Evolutionary conservation across 2,329 filamentous ascomycete species (phyloP), one percentile per base, ranked within the genome.

Genomic region (Alternaria conjuncta): DNA sequence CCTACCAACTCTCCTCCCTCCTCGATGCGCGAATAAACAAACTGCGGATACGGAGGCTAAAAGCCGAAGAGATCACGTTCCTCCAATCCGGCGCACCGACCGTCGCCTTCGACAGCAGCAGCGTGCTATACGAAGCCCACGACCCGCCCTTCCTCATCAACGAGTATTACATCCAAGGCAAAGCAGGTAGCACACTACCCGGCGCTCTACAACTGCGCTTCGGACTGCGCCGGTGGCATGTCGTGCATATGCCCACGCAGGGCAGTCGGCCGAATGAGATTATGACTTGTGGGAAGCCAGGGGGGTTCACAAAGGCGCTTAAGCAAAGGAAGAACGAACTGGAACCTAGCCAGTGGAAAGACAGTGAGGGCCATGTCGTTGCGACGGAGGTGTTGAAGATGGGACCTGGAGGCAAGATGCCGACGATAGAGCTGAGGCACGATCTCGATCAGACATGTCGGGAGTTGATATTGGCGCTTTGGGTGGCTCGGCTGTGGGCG

Each of bases 1-100:
- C 67, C 57, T 75, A 75, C 57, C 74, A 75, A 9, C 61, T 75
- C n/a, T 73, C 71, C 21, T 70, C 68, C 1, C 62, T 74, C 9
- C 73, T 75, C 57, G 67, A 68, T 54, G 60, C 68, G 26, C 66
- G 64, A 60, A 63, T 68, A 7, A 56, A 67, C 12, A 65, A 55
- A 28, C 60, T 76, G 11, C 69, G 68, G 44, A 66, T 75, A 41
- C 71, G 74, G 1, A 63, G 70, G 1, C 56, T 76, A 0, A 59
- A 64, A 1, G 63, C 68, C 18, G 66, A 70, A 53, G 74, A 76
- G 65, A 56, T 71, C 10, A 60, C 68, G 3, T 30, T 60, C 2
- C 59, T 71, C 0, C 68, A 71, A 50, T 49, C 60, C 11, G 64
- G 64, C 50, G 36, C 61, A 6, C 53, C 60, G n/a, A 69, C 64